Evolutionary conservation across 2,329 filamentous ascomycete species (phyloP).

Genomic region (Alternaria sp.): DNA sequence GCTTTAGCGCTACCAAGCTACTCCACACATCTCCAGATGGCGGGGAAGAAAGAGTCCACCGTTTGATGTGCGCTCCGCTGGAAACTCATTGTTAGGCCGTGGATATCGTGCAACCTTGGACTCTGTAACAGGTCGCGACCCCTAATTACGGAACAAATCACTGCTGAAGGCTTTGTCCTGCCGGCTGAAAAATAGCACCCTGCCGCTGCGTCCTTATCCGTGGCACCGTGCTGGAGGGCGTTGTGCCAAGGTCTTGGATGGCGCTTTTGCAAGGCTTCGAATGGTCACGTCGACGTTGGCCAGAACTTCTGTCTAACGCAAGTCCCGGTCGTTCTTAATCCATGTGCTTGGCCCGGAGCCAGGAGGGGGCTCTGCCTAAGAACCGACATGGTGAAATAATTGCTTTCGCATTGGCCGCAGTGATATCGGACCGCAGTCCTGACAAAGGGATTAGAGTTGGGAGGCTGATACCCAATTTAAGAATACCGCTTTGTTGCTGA

Average conservation of each 20-base stretch:
- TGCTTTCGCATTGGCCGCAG: constrained; percentile 26
- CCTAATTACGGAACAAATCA: constrained; percentile 15
- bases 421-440: constrained; percentile 23
- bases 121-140: not conserved
- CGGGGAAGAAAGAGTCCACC: constrained; percentile 11
- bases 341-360: constrained; percentile 46
- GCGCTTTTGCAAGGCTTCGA: constrained; percentile 39
- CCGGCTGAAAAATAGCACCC: constrained; percentile 25
- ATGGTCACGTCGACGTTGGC: constrained; percentile 38
- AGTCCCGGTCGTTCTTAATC: constrained; percentile 43
- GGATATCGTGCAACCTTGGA: not conserved
- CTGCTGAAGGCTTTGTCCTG: constrained; percentile 41
- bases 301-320: constrained; percentile 35
- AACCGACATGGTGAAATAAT: constrained; percentile 19
- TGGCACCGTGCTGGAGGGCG: constrained; percentile 28
- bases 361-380: constrained; percentile 25
- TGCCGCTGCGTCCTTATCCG: constrained; percentile 35
- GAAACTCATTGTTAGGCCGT: constrained; percentile 3
- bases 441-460: constrained; percentile 4
- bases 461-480: constrained; percentile 32
- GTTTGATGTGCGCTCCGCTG: not conserved
- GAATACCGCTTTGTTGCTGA: constrained; percentile 10
- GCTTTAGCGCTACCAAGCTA: constrained; percentile 22
- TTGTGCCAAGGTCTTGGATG: constrained; percentile 52
- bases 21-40: constrained; percentile 19